These are phyloP conservation scores for Emericellopsis terricola DNA, from an alignment of 495 filamentous ascomycete species.

Conservation along the genomic window DNA sequence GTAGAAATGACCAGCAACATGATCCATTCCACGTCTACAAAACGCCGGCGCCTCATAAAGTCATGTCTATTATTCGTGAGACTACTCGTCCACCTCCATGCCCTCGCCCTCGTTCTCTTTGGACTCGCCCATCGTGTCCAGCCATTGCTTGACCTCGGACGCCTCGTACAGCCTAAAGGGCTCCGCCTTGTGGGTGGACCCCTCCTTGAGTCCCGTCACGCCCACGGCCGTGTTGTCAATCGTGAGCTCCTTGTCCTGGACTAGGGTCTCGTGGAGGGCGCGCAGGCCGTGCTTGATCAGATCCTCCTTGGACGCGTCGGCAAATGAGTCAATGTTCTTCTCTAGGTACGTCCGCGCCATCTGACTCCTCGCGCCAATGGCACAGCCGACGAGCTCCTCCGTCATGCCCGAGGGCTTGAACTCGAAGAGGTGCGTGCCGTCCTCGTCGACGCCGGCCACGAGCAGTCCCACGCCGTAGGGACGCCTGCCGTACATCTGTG, in stretches of 20 bases:
- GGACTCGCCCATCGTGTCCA: constrained; percentile 38
- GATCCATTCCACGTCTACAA: not conserved
- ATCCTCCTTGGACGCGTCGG: constrained; percentile 55
- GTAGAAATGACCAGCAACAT: too few species aligned
- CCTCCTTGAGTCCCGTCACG: constrained; percentile 49
- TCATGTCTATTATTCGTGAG: not conserved
- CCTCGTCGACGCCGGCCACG: constrained; percentile 83
- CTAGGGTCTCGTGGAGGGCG: constrained; percentile 87
- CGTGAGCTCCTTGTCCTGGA: constrained; percentile 93
- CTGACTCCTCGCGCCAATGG: constrained; percentile 88
- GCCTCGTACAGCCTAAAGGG: constrained; percentile 89
- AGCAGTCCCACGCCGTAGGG: constrained; percentile 93
- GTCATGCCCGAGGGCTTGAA: constrained; percentile 95
- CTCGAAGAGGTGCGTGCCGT: constrained; percentile 89
- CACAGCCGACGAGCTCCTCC: constrained; percentile 88
- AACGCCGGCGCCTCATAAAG: not conserved
- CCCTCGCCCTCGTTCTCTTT: constrained; percentile 14
- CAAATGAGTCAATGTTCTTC: constrained; percentile 71
- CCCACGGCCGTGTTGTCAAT: constrained; percentile 89
- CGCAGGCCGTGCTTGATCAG: constrained; percentile 75
- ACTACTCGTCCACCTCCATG: constrained; percentile 64
- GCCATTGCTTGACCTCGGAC: constrained; percentile 61
- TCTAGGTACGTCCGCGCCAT: constrained; percentile 96
- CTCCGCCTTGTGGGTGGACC: constrained; percentile 36
- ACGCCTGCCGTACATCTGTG: constrained; percentile 90